A percentile compares a stretch with the other conserved stretches of the same genome.
phyloP scores from a whole-genome alignment of 1,284 basidiomycete species.

The Irpex sp. region DNA sequence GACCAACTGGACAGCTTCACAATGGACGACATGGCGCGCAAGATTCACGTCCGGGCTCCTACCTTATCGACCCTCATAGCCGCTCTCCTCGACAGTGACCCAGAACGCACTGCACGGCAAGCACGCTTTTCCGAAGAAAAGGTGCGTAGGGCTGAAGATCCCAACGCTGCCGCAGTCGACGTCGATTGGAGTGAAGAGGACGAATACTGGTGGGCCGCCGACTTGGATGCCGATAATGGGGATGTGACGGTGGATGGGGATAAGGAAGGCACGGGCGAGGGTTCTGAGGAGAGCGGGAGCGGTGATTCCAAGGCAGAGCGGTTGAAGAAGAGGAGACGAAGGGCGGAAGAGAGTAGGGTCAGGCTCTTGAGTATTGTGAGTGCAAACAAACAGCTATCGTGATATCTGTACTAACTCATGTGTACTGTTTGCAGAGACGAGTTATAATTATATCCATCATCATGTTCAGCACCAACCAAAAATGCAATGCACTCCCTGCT shows the following conservation, averaged over 20 bases:
- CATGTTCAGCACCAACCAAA: slow-evolving; percentile 1
- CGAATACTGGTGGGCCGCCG: neutral
- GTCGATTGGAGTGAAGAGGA: neutral
- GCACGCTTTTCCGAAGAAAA: neutral
- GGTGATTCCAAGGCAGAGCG: neutral
- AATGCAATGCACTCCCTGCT: slow-evolving; percentile 9
- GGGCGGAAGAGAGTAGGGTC: neutral
- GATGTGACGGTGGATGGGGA: neutral
- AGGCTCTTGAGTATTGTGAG: neutral
- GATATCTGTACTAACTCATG: neutral
- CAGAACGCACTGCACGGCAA: neutral
- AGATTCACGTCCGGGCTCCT: neutral
- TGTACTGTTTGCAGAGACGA: neutral
- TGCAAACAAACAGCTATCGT: neutral
- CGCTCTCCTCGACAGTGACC: neutral
- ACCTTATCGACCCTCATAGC: neutral
- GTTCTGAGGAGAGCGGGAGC: neutral
- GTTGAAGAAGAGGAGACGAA: neutral
- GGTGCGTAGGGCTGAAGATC: neutral
- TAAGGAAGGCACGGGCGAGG: neutral
- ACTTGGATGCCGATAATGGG: neutral
- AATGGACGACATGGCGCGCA: neutral
- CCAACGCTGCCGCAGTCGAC: neutral
- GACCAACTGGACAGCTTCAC: neutral
- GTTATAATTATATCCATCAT: neutral